A percentile compares a stretch with the other conserved stretches of the same genome.
Conservation (phyloP, 1,284 basidiomycete genomes). For the Apiotrichum laibachii region DNA sequence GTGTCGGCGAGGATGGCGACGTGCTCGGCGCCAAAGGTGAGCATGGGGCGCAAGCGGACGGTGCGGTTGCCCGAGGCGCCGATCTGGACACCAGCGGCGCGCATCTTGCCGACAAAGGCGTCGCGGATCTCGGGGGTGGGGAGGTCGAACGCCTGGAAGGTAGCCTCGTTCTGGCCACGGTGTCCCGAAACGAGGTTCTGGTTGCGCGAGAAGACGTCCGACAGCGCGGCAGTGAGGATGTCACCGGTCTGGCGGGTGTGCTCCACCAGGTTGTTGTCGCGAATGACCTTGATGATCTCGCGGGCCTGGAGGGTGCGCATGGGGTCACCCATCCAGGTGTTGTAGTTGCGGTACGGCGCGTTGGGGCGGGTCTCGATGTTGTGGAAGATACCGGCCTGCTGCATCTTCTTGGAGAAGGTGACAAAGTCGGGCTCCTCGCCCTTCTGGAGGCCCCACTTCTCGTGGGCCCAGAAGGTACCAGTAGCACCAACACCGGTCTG, state of each 20-base stretch:
- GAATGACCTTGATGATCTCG: constrained; percentile 55
- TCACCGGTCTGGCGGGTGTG: constrained; percentile 50
- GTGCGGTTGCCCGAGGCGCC: constrained; percentile 44
- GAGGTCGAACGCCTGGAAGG: constrained; percentile 57
- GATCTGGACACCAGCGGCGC: constrained; percentile 51
- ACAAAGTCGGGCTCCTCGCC: constrained; percentile 56
- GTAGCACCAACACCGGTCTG: constrained; percentile 60
- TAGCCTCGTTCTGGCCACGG: constrained; percentile 55
- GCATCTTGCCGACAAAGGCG: constrained; percentile 52
- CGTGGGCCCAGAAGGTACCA: constrained; percentile 59
- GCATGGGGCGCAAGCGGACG: constrained; percentile 55
- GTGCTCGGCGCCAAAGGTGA: constrained; percentile 55
- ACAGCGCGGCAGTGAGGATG: constrained; percentile 44
- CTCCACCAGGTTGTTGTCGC: constrained; percentile 47
- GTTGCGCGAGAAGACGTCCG: constrained; percentile 33
- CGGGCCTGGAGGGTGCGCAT: constrained; percentile 56
- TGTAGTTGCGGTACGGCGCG: constrained; percentile 55
- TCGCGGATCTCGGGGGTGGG: constrained; percentile 49
- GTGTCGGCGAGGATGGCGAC: constrained; percentile 50
- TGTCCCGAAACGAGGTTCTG: constrained; percentile 46
- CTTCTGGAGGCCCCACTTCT: constrained; percentile 55
- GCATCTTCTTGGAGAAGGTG: constrained; percentile 58
- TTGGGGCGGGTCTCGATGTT: constrained; percentile 54
- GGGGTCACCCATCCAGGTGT: constrained; percentile 54
- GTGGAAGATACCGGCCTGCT: constrained; percentile 56